Evolutionary conservation across 352 stramenopile genomes (phyloP), one percentile per base, ranked within the genome.

Genomic region (Phytophthora boehmeriae): DNA sequence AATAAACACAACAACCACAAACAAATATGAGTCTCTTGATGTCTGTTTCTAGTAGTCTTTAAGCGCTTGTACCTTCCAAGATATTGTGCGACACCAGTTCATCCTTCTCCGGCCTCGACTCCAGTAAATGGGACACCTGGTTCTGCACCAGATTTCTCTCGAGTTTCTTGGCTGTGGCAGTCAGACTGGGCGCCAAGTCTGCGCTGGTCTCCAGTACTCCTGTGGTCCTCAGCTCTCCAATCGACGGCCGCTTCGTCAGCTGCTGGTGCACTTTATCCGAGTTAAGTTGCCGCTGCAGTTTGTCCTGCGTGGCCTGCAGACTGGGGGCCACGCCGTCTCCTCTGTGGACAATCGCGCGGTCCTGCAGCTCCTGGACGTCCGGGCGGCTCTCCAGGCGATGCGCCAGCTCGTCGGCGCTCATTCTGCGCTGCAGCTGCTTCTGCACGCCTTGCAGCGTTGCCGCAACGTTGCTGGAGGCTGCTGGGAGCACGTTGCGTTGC

Each of bases 31-130:
- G 23, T 27, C 16, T 20, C 5, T 39, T 16, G 10, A 19, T 22
- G 19, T 32, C 2, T 23, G 10, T 8, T 11, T 46, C 38, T 22
- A 30, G n/a, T n/a, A n/a, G n/a, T 19, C 2, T 20, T n/a, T 36
- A 11, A 10, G 16, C 38, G 6, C 42, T 14, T 59, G 9, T 65
- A 90, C 81, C 82, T 54, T 88, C 68, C 30, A 91, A 43, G 50
- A 93, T 92, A 51, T 92, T 68, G 11, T 92, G 82, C 28, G 77
- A 80, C 10, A 93, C 78, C 14, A 95, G 78, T 19, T 95, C 80
- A 8, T 93, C 77, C 45, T 92, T 86, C 23, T 91, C 84, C 0
- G 86, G 86, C 38, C 86, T 74, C 8, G 77, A 86, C 59, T 95
- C 86, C 0, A 95, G 70, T 57, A 95, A 63, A 44, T 92, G 84